Percentiles rank a stretch among this genome's conserved stretches.
phyloP scores from a whole-genome alignment of 2,329 filamentous ascomycete species.

The Diaporthe vexans region DNA sequence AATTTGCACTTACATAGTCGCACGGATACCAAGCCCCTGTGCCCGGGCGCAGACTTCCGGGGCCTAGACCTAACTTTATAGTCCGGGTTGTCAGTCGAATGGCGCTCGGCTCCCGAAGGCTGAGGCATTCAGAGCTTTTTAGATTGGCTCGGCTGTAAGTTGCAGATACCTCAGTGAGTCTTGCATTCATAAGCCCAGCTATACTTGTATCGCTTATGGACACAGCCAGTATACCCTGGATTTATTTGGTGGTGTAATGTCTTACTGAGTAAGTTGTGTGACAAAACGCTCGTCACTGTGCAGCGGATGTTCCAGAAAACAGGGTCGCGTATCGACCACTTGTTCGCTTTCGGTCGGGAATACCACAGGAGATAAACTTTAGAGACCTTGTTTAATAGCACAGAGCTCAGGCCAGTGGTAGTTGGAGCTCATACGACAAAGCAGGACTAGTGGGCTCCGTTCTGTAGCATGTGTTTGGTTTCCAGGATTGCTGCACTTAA shows the following conservation, averaged over 20 bases:
- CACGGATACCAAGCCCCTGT: not conserved
- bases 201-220: not conserved
- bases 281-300: conserved; percentile 3
- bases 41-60: not conserved
- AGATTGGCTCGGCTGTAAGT: not conserved
- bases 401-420: not conserved
- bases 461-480: not conserved
- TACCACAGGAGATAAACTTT: conserved; percentile 4
- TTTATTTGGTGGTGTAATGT: not conserved
- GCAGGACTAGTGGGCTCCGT: not conserved
- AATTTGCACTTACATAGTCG: not conserved
- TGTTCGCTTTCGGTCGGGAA: not conserved
- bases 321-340: not conserved
- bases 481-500: not conserved
- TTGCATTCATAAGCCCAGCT: not conserved
- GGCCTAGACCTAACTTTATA: too few relatives aligned
- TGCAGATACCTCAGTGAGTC: not conserved
- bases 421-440: not conserved
- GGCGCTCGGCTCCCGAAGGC: not conserved
- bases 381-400: not conserved
- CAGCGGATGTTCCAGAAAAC: conserved; percentile 14
- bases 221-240: not conserved
- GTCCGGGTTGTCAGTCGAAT: not conserved
- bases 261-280: not conserved
- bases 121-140: not conserved